Conservation (phyloP, 345 rosid species). For the Brassica carinata region DNA sequence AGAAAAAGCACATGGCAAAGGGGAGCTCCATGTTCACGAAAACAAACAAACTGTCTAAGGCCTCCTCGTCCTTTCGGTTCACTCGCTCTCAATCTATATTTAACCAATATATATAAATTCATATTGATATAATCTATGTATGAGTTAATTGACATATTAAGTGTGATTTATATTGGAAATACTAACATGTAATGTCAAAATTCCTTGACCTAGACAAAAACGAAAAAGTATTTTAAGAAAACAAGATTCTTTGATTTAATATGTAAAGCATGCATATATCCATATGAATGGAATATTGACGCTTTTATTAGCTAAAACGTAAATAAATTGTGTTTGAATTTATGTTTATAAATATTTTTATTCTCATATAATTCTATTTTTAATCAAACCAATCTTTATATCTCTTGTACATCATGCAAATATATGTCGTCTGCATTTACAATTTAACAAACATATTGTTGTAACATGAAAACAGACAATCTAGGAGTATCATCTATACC, state of each 20-base stretch:
- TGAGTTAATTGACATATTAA: background rate
- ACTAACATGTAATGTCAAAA: background rate
- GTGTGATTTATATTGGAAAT: background rate
- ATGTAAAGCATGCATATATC: background rate
- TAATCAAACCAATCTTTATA: too few relatives aligned
- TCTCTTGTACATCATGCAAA: too few relatives aligned
- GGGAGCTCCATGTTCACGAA: constrained; percentile 44
- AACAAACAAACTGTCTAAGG: constrained; percentile 39
- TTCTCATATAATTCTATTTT: too few relatives aligned
- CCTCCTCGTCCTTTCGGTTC: constrained; percentile 35
- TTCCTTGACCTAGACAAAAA: background rate
- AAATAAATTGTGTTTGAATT: too few relatives aligned
- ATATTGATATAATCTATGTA: background rate
- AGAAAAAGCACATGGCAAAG: constrained; percentile 35
- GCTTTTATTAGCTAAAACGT: background rate
- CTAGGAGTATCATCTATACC: background rate
- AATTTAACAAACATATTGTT: background rate
- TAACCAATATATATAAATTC: background rate
- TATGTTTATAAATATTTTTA: too few relatives aligned
- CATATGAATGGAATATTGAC: background rate
- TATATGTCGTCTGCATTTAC: background rate
- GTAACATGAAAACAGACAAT: too few relatives aligned
- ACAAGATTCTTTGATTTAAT: background rate
- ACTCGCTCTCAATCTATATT: constrained; percentile 32
- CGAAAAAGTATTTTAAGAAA: background rate